Evolutionary conservation across 2,329 filamentous ascomycete species (phyloP), one percentile per base, ranked within the genome.

Genomic region (Acrodontium crateriforme): DNA sequence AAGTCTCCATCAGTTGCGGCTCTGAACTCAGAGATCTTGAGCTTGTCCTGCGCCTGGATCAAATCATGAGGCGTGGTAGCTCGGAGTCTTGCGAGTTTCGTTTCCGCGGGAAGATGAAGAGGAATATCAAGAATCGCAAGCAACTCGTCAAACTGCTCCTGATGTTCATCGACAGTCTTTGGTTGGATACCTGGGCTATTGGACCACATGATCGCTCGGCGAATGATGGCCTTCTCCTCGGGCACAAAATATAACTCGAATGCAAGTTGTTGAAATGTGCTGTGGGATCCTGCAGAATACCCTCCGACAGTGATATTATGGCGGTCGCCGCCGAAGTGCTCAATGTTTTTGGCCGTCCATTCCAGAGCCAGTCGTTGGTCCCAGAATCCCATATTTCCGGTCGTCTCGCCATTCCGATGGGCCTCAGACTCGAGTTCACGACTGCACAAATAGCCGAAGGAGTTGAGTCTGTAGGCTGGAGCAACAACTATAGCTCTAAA

Each of bases 201-300:
- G 13, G 62, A 63, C 39, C 61, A 60, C 60, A 71, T 70, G 25
- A 67, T 54, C 6, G 54, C 63, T 28, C 64, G 52, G 30, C 59
- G 61, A 29, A 72, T 58, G 22, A 71, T 51, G 1, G 56, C 46
- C 24, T 64, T 55, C 3, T 54, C 44, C 7, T 55, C 52, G 1
- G 63, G 56, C 6, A 53, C 46, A 11, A 63, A 54, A 28, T 57
- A 59, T 6, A 71, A 53, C 39, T 73, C 69, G 37, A 71, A 65
- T 7, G 65, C 59, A 2, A 72, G 46, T 45, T 72, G 69, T 30
- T 71, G 60, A 40, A 71, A 72, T 2, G 61, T 57, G 2, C 63
- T 67, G 40, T 71, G 65, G 3, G 65, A 56, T 2, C 68, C 67
- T 1, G 69, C 69, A 3, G 65, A 69, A 38, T 72, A 71, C 2